phyloP scores from a whole-genome alignment of 768 basidiomycete species.

The Leucocoprinus leucothites region DNA sequence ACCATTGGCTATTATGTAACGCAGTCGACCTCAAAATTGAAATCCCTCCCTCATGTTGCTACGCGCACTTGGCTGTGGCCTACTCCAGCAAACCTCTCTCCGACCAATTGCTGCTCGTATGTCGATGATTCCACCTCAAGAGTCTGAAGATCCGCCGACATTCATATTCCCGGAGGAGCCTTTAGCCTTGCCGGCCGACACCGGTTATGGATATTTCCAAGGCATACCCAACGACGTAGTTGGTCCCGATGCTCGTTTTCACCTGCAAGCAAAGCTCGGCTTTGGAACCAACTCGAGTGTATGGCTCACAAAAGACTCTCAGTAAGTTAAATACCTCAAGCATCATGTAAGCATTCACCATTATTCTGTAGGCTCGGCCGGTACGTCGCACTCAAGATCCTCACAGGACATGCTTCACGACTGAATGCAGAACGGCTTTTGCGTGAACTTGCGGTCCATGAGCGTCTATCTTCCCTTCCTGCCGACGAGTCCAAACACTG shows the following conservation, averaged over 20 bases:
- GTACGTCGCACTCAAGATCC: conserved; percentile 1
- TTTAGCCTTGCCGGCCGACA: neutral
- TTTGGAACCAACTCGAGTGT: conserved; percentile 22
- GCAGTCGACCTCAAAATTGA: too few relatives aligned
- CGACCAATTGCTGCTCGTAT: neutral
- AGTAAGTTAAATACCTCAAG: conserved; percentile 12
- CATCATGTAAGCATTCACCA: neutral
- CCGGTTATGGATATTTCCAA: conserved; percentile 12
- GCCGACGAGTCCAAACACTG: conserved; percentile 8
- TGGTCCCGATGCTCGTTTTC: conserved; percentile 18
- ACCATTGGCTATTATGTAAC: too few relatives aligned
- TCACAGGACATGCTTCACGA: too few relatives aligned
- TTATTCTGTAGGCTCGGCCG: conserved; percentile 11
- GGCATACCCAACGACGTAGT: conserved; percentile 13
- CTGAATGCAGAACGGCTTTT: neutral
- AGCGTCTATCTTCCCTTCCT: conserved; percentile 15
- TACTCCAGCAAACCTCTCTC: neutral
- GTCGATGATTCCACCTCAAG: neutral
- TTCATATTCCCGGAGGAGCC: neutral
- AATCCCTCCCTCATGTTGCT: too few relatives aligned
- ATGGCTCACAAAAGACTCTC: conserved; percentile 22
- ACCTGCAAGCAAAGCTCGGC: conserved; percentile 20
- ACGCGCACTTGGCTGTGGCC: neutral
- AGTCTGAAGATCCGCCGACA: neutral
- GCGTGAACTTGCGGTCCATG: conserved; percentile 19